phyloP scores from a whole-genome alignment of 306 rosid species.

The Inga laurina region DNA sequence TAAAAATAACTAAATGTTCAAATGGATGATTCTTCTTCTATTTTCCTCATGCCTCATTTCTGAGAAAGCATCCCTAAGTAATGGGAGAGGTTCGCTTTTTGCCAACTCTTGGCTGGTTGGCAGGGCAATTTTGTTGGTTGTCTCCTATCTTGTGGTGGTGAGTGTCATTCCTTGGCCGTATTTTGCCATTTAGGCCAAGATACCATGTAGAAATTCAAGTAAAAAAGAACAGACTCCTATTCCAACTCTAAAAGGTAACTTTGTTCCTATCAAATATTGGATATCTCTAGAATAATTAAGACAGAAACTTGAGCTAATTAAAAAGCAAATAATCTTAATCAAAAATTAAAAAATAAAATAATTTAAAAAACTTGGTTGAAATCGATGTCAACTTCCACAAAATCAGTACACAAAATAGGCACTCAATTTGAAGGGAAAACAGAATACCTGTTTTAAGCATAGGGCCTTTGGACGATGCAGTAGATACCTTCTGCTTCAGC shows the following conservation, averaged over 20 bases:
- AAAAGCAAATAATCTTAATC: background rate
- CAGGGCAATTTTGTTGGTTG: background rate
- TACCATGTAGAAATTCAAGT: background rate
- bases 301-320: background rate
- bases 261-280: background rate
- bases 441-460: constrained; percentile 65
- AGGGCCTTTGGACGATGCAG: constrained; percentile 75
- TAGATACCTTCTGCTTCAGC: constrained; percentile 84
- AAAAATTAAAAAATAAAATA: no score
- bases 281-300: background rate
- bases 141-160: background rate
- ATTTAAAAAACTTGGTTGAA: background rate
- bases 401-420: constrained; percentile 11
- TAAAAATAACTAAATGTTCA: no score
- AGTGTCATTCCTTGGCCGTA: background rate
- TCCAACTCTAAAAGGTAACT: background rate
- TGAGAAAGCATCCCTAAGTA: background rate
- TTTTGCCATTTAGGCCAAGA: background rate
- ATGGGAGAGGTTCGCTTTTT: background rate
- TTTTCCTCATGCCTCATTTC: no score
- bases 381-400: background rate
- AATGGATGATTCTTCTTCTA: no score
- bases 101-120: background rate
- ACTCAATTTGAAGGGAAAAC: constrained; percentile 1
- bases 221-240: background rate